These are phyloP conservation scores for Lactuca saligna DNA, from an alignment of 129 eudicot species.

Conservation along the genomic window DNA sequence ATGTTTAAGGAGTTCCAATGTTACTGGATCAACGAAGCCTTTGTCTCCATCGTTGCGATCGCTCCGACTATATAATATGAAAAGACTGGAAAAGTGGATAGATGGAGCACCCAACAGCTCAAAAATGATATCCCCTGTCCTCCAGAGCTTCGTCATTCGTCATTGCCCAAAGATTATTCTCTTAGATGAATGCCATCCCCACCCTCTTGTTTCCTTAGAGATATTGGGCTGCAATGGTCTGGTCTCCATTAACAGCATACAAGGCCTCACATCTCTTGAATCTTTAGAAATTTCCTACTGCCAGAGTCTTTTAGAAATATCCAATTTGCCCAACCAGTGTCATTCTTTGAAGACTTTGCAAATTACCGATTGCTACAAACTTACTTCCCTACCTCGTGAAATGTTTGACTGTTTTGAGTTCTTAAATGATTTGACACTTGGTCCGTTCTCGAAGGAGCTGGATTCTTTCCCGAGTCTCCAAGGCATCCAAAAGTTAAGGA, in stretches of 20 bases:
- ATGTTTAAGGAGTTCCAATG: too few species aligned
- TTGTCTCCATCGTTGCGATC: too few species aligned
- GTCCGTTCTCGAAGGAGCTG: too few species aligned
- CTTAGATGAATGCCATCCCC: too few species aligned
- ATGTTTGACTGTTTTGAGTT: too few species aligned
- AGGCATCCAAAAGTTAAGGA: conserved; percentile 4
- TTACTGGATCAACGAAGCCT: too few species aligned
- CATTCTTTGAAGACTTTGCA: background rate
- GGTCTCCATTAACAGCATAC: background rate
- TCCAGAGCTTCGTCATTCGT: too few species aligned
- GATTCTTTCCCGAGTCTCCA: background rate
- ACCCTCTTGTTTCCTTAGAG: background rate
- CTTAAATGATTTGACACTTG: background rate
- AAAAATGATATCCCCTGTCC: too few species aligned
- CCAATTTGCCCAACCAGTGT: background rate
- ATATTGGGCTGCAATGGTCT: background rate
- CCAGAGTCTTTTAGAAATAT: background rate
- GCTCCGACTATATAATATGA: too few species aligned
- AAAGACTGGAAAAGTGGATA: too few species aligned
- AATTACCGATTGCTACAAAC: background rate
- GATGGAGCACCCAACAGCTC: too few species aligned
- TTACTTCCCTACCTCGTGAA: background rate
- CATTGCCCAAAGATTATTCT: too few species aligned
- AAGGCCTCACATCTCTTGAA: conserved; percentile 10
- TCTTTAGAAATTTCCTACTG: background rate